phyloP scores from a whole-genome alignment of 345 rosid genomes.

The Heritiera littoralis region DNA sequence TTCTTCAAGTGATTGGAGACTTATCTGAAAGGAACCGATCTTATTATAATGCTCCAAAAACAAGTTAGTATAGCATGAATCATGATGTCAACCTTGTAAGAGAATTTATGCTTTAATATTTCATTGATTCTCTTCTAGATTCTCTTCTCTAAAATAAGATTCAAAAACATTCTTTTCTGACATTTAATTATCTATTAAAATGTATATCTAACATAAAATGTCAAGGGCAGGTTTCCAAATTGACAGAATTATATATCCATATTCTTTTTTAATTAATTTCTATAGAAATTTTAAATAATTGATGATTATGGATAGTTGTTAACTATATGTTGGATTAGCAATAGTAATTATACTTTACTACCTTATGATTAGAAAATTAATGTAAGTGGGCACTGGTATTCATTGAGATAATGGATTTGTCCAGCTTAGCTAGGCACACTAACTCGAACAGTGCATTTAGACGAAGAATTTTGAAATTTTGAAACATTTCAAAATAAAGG shows the following conservation, averaged over 20 bases:
- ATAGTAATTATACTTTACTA: background rate
- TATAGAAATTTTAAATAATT: background rate
- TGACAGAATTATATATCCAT: background rate
- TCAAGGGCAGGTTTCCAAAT: background rate
- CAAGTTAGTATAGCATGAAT: background rate
- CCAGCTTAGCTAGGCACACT: constrained; percentile 16
- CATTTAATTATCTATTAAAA: background rate
- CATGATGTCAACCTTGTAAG: background rate
- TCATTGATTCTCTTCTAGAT: background rate
- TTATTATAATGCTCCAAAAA: background rate
- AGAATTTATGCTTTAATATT: constrained; percentile 3
- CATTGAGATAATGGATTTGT: constrained; percentile 10
- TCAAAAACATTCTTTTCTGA: background rate
- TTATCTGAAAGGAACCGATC: background rate
- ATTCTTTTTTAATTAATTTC: no score
- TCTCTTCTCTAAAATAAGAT: background rate
- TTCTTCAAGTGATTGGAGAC: no score
- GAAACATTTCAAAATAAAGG: no score
- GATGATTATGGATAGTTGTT: constrained; percentile 13
- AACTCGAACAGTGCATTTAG: background rate
- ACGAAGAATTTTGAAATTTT: no score
- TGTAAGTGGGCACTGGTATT: constrained; percentile 3
- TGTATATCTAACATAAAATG: background rate
- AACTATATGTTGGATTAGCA: background rate
- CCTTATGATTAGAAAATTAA: background rate